Evolutionary conservation across 345 rosid species (phyloP).

Genomic region (Microthlaspi erraticum): DNA sequence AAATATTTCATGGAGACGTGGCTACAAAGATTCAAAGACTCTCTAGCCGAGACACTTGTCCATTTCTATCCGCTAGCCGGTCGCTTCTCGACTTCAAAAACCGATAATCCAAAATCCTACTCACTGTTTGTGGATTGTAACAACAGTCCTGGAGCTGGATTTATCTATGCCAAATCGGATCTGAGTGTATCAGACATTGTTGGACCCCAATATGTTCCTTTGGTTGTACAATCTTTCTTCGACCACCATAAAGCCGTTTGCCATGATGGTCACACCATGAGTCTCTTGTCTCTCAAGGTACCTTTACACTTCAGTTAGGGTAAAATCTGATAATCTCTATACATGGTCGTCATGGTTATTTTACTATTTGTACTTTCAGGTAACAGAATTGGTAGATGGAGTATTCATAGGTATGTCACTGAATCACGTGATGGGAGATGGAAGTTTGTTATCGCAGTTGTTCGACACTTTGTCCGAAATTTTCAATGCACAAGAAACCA

Average conservation of each 20-base stretch:
- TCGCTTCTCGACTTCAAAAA: slow-evolving; percentile 49
- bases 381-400: slow-evolving; percentile 69
- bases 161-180: slow-evolving; percentile 56
- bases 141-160: slow-evolving; percentile 73
- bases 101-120: slow-evolving; percentile 45
- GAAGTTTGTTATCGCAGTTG: slow-evolving; percentile 76
- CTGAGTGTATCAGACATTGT: slow-evolving; percentile 53
- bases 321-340: no score
- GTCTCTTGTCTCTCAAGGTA: slow-evolving; percentile 65
- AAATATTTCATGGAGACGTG: slow-evolving; percentile 46
- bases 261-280: slow-evolving; percentile 61
- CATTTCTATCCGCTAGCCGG: slow-evolving; percentile 77
- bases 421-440: slow-evolving; percentile 69
- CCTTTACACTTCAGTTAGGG: not conserved
- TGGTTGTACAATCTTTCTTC: slow-evolving; percentile 66
- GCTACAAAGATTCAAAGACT: slow-evolving; percentile 53
- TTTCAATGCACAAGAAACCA: slow-evolving; percentile 48
- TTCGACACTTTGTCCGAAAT: slow-evolving; percentile 68
- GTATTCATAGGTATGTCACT: slow-evolving; percentile 74
- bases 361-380: slow-evolving; percentile 40
- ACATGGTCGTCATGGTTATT: no score
- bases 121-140: slow-evolving; percentile 58
- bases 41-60: slow-evolving; percentile 60
- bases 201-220: slow-evolving; percentile 58
- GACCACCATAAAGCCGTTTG: slow-evolving; percentile 65